These are phyloP conservation scores for Priceomyces carsonii DNA, from an alignment of 805 yeast species.

Conservation along the genomic window DNA sequence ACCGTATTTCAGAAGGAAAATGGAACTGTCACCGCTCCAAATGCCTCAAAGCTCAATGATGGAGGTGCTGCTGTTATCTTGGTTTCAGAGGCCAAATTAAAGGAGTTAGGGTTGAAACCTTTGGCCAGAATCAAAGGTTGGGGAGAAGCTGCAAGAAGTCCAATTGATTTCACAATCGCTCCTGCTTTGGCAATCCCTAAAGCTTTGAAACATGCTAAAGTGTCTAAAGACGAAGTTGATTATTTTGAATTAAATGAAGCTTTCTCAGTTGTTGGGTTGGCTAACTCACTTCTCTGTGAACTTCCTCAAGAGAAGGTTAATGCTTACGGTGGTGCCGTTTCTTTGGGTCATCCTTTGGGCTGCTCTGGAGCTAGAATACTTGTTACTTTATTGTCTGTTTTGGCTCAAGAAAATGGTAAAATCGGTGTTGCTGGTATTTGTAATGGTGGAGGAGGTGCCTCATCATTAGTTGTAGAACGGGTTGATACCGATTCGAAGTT, in stretches of 20 bases:
- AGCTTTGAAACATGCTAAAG: slow-evolving; percentile 85
- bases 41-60: slow-evolving; percentile 94
- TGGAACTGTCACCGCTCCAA: slow-evolving; percentile 97
- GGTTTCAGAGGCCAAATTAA: slow-evolving; percentile 80
- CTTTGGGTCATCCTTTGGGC: slow-evolving; percentile 93
- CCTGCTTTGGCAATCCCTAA: slow-evolving; percentile 95
- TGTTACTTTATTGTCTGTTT: slow-evolving; percentile 79
- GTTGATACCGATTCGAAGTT: slow-evolving; percentile 41
- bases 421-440: slow-evolving; percentile 95
- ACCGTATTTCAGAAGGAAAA: slow-evolving; percentile 92
- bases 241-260: slow-evolving; percentile 97
- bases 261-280: slow-evolving; percentile 93
- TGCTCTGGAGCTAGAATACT: slow-evolving; percentile 95
- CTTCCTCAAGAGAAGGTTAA: slow-evolving; percentile 70
- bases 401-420: slow-evolving; percentile 77
- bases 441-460: slow-evolving; percentile 99
- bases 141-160: slow-evolving; percentile 98
- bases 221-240: slow-evolving; percentile 69
- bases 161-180: slow-evolving; percentile 93
- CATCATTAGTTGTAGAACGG: slow-evolving; percentile 84
- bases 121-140: slow-evolving; percentile 87
- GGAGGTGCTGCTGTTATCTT: slow-evolving; percentile 96
- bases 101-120: slow-evolving; percentile 85
- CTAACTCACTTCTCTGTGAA: slow-evolving; percentile 72
- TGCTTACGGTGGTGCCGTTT: slow-evolving; percentile 95